A percentile compares a stretch with the other conserved stretches of the same genome.
These are phyloP conservation scores for Udeniomyces megalosporus DNA, from an alignment of 768 basidiomycete species.

Conservation along the genomic window DNA sequence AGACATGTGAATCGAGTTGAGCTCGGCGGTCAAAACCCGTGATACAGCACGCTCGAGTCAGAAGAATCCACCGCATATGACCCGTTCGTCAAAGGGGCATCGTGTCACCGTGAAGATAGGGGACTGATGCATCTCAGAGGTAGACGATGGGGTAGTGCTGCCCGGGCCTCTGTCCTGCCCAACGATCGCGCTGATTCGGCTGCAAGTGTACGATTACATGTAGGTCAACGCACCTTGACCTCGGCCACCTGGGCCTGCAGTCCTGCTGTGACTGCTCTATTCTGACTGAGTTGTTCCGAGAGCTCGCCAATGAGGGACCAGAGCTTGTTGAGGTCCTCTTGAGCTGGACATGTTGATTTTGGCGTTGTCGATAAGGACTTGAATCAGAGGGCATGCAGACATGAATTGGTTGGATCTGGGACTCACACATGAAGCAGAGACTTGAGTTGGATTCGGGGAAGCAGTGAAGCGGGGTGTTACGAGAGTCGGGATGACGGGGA, in stretches of 20 bases:
- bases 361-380: not conserved
- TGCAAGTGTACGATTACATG: not conserved
- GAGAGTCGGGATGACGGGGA: not conserved
- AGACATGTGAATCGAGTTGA: not conserved
- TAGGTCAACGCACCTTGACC: slow-evolving; percentile 49
- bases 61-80: not conserved
- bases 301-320: slow-evolving; percentile 70
- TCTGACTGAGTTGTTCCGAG: slow-evolving; percentile 48
- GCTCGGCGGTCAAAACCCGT: not conserved
- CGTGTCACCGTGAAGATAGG: no score
- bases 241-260: slow-evolving; percentile 52
- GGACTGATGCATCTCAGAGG: no score
- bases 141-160: no score
- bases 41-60: not conserved
- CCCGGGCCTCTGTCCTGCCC: no score
- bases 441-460: no score
- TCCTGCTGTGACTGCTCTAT: slow-evolving; percentile 53
- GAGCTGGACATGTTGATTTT: not conserved
- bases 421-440: not conserved
- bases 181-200: no score
- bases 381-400: not conserved
- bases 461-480: not conserved
- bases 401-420: not conserved
- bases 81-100: no score
- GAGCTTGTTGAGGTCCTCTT: slow-evolving; percentile 27